Conservation (phyloP, 129 eudicot genomes). For the Ambrosia trifida region DNA sequence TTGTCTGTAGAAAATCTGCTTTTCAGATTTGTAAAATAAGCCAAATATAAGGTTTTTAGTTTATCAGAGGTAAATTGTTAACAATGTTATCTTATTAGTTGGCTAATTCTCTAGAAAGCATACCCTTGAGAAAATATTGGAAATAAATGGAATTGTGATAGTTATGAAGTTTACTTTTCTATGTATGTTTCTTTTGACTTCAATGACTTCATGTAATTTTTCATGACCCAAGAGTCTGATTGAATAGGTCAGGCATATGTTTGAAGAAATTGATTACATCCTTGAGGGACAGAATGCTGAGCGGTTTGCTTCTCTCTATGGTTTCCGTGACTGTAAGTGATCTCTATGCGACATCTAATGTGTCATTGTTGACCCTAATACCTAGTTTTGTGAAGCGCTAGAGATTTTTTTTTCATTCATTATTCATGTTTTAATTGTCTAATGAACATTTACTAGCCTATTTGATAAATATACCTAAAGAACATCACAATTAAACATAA, state of each 20-base stretch:
- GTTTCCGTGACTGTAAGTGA: slow-evolving; percentile 58
- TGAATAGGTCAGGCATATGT: slow-evolving; percentile 98
- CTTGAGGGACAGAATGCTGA: slow-evolving; percentile 95
- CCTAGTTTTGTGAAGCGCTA: slow-evolving; percentile 11
- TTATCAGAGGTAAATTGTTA: not conserved
- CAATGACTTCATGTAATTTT: slow-evolving; percentile 20
- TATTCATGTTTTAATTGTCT: not conserved
- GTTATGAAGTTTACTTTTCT: not conserved
- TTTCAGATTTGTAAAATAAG: not conserved
- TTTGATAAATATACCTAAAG: not conserved
- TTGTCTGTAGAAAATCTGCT: not conserved
- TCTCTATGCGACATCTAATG: slow-evolving; percentile 11
- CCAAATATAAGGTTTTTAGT: not conserved
- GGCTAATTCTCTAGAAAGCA: not conserved
- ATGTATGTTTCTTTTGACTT: not conserved
- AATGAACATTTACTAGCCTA: not conserved
- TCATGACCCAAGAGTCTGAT: slow-evolving; percentile 34
- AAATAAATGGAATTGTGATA: not conserved
- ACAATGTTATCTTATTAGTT: not conserved
- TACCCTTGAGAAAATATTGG: not conserved
- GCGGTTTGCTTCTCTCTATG: slow-evolving; percentile 80
- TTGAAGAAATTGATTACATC: slow-evolving; percentile 96
- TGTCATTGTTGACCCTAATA: slow-evolving; percentile 9
- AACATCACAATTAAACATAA: slow-evolving; percentile 5
- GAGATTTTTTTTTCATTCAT: not conserved